Evolutionary conservation across 495 filamentous ascomycete species (phyloP), one percentile per base, ranked within the genome.

Genomic region (Alectoria sarmentosa): DNA sequence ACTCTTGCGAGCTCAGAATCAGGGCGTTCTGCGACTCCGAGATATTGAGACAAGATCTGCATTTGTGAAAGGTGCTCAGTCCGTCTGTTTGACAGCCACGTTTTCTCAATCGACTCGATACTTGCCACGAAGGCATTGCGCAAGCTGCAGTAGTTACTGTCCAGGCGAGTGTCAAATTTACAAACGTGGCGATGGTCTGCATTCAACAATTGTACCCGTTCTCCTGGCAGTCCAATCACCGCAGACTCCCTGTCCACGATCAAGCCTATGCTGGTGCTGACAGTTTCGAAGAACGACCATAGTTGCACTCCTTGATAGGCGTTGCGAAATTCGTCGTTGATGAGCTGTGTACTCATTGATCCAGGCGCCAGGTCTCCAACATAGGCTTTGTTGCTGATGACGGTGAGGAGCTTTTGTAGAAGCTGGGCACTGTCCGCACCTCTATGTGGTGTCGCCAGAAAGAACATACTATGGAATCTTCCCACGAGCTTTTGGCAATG

Each of bases 101-200:
- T 39, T 37, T 38, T 46, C n/a, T 42, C 38, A 19, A 68, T 58
- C 5, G 28, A 10, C 26, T 67, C 60, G 11, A 70, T 63, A 1
- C 11, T 65, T 10, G 68, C 54, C 0, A 54, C 44, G 5, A 70
- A 39, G 7, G 71, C 74, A 63, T 80, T 79, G 34, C 75, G 66
- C 3, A 82, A 63, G 1, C 61, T 68, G 5, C 71, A 61, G 63
- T 80, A 82, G 61, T 77, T 76, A 0, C 74, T 66, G 60, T 82
- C 80, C 1, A 34, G 39, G 0, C 66, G 72, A 39, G 66, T 70
- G 5, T 71, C 65, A 56, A 74, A 83, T 67, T 82, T 82, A 72
- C 80, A 82, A 32, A 83, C 71, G 2, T 69, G 66, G 42, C 76
- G 75, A 66, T 82, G 81, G 56, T 80, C 73, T 0, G 80, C 79